phyloP scores from a whole-genome alignment of 768 basidiomycete genomes.

The Amanita rimosa region DNA sequence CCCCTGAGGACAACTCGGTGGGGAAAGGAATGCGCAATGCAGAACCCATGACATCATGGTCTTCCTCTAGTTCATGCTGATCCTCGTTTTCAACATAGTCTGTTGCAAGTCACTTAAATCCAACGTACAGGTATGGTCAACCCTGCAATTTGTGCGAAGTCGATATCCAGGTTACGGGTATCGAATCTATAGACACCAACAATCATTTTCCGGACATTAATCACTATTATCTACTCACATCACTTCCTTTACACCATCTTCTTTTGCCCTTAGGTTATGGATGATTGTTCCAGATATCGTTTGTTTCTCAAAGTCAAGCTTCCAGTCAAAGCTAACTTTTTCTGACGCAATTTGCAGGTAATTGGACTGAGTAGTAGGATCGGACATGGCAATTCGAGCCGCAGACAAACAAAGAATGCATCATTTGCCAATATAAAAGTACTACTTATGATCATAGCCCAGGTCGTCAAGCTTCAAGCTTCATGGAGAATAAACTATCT shows the following conservation, averaged over 20 bases:
- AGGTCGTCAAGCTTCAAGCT: no score
- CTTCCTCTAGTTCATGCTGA: slow-evolving; percentile 42
- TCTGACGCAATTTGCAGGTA: slow-evolving; percentile 54
- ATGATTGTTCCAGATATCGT: slow-evolving; percentile 54
- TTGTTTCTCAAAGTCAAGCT: slow-evolving; percentile 55
- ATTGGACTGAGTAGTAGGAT: slow-evolving; percentile 77
- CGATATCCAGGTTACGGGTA: slow-evolving; percentile 56
- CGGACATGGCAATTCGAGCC: slow-evolving; percentile 15
- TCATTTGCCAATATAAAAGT: no score
- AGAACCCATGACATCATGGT: slow-evolving; percentile 68
- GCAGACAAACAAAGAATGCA: neutral
- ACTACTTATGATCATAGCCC: no score
- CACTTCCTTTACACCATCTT: slow-evolving; percentile 42
- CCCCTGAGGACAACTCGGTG: slow-evolving; percentile 25
- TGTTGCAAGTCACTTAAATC: neutral
- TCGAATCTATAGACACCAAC: slow-evolving; percentile 44
- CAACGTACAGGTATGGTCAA: slow-evolving; percentile 31
- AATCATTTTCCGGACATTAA: neutral
- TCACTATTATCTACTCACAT: slow-evolving; percentile 31
- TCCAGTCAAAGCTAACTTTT: slow-evolving; percentile 70
- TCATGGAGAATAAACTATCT: no score
- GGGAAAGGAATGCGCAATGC: slow-evolving; percentile 55
- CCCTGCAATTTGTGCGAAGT: slow-evolving; percentile 40
- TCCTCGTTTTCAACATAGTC: neutral
- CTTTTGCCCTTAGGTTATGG: slow-evolving; percentile 47